These are phyloP conservation scores for Thraustotheca clavata DNA, from an alignment of 352 stramenopile genomes.

Conservation along the genomic window DNA sequence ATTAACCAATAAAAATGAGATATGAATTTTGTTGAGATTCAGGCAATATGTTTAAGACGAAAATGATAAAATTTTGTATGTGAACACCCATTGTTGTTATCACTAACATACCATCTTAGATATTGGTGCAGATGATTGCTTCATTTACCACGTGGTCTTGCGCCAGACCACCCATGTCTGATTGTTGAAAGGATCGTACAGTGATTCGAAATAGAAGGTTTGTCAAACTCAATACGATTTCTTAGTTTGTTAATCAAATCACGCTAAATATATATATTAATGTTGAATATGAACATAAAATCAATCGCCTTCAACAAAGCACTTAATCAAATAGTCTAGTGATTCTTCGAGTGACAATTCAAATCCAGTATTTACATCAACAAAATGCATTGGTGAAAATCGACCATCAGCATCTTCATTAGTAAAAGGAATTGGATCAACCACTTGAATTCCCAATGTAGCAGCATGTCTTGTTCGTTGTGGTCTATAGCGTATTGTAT, in stretches of 20 bases:
- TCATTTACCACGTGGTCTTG: neutral
- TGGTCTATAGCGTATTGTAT: neutral
- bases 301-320: neutral
- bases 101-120: no score
- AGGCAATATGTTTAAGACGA: no score
- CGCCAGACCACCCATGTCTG: neutral
- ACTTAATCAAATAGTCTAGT: slow-evolving; percentile 28
- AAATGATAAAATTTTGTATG: no score
- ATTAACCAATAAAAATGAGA: no score
- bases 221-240: no score
- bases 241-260: no score
- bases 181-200: neutral
- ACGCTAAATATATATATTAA: neutral
- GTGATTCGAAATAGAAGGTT: neutral
- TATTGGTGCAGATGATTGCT: neutral
- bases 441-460: neutral
- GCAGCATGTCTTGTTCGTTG: neutral
- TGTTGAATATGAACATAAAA: neutral
- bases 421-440: neutral
- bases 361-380: neutral
- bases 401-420: neutral
- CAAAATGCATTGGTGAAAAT: no score
- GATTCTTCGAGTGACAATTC: slow-evolving; percentile 27
- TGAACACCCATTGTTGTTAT: no score
- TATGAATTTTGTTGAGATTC: no score